A percentile compares a stretch with the other conserved stretches of the same genome.
phyloP scores from a whole-genome alignment of 2,329 filamentous ascomycete species.

The Sarocladium oryzae region DNA sequence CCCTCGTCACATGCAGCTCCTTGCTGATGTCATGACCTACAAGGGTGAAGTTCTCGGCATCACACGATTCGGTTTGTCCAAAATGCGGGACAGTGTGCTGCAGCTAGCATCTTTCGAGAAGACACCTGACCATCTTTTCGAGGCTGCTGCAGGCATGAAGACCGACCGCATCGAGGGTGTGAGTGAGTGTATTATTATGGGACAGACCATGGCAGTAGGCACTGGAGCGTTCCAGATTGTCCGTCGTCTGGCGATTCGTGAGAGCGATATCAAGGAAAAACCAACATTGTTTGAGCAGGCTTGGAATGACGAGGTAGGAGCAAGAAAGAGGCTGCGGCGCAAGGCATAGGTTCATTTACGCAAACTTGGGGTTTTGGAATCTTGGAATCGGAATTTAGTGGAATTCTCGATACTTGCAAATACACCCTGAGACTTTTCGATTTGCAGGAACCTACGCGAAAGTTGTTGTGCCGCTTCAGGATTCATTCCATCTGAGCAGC shows the following conservation, averaged over 20 bases:
- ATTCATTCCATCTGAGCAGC: too few relatives aligned
- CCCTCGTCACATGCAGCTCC: conserved; percentile 92
- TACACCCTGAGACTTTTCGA: too few relatives aligned
- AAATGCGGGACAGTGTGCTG: conserved; percentile 91
- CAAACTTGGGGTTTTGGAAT: neutral
- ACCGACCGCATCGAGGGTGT: conserved; percentile 89
- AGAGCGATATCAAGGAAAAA: conserved; percentile 50
- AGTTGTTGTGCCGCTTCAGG: too few relatives aligned
- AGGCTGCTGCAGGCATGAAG: conserved; percentile 88
- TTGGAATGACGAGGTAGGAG: conserved; percentile 35
- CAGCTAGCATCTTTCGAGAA: conserved; percentile 97
- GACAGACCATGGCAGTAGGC: conserved; percentile 85
- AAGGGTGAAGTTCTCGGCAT: conserved; percentile 96
- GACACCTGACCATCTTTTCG: conserved; percentile 94
- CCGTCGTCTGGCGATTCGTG: conserved; percentile 61
- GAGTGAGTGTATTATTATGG: conserved; percentile 96
- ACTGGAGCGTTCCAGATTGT: conserved; percentile 92
- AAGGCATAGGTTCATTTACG: conserved; percentile 10
- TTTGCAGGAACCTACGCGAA: too few relatives aligned
- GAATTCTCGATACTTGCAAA: neutral
- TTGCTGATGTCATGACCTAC: conserved; percentile 98
- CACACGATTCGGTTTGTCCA: conserved; percentile 89
- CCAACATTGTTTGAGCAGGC: conserved; percentile 67
- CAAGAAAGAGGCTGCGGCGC: conserved; percentile 17
- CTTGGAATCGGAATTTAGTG: neutral